Percentiles rank a stretch among this genome's conserved stretches.
Conservation (phyloP, 2,329 filamentous ascomycete genomes). For the Sporothrix inflata region DNA sequence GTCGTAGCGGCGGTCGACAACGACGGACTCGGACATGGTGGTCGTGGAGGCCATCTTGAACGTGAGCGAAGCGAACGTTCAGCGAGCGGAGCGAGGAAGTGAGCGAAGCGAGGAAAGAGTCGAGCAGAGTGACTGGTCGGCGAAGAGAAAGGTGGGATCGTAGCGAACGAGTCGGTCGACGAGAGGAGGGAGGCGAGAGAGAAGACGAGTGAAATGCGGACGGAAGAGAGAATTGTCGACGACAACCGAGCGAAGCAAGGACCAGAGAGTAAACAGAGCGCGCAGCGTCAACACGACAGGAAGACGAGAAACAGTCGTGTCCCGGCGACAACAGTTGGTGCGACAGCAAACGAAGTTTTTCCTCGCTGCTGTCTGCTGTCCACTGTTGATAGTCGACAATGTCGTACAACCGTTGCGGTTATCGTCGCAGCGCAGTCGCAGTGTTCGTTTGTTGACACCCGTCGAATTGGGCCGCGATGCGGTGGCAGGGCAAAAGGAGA, state of each 20-base stretch:
- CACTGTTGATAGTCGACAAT: background rate
- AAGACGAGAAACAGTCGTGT: background rate
- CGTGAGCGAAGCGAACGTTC: background rate
- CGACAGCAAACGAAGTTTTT: background rate
- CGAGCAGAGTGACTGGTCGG: no score
- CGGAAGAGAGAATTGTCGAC: background rate
- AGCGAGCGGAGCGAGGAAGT: background rate
- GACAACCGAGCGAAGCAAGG: background rate
- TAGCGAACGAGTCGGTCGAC: no score
- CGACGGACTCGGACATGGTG: constrained; percentile 47
- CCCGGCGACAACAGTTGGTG: background rate
- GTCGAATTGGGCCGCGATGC: constrained; percentile 5
- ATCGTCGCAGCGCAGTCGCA: background rate
- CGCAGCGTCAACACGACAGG: background rate
- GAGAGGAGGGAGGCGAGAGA: background rate
- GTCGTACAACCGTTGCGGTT: background rate
- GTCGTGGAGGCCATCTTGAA: constrained; percentile 44
- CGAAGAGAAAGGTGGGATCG: no score
- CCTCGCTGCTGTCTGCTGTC: no score
- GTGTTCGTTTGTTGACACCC: background rate
- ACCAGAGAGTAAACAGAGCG: background rate
- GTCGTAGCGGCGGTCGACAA: constrained; percentile 21
- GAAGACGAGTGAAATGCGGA: background rate
- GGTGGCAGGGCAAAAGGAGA: no score
- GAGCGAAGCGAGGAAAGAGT: background rate